Percentiles rank a stretch among this genome's conserved stretches.
Conservation (phyloP, 352 stramenopile species). For the Thalassiosira mediterranea region DNA sequence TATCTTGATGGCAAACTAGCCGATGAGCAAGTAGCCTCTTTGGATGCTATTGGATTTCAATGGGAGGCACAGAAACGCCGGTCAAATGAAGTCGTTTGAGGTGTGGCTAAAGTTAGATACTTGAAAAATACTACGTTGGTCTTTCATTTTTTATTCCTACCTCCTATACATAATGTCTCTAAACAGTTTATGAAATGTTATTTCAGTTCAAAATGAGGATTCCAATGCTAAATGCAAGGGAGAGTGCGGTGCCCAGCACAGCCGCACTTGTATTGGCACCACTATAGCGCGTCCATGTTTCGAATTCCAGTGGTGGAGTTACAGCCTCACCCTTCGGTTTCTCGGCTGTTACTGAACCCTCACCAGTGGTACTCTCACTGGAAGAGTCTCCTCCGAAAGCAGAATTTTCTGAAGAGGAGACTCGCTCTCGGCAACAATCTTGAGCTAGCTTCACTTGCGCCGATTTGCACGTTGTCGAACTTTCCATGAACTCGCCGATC, state of each 20-base stretch:
- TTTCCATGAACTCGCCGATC: constrained; percentile 19
- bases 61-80: too few species aligned
- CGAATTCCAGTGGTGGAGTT: constrained; percentile 27
- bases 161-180: too few species aligned
- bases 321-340: constrained; percentile 14
- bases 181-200: too few species aligned
- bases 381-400: constrained; percentile 21
- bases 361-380: constrained; percentile 5
- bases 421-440: constrained; percentile 23
- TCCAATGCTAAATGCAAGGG: constrained; percentile 4
- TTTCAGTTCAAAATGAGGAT: constrained; percentile 8
- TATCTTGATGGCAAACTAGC: too few species aligned
- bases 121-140: too few species aligned
- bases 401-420: constrained; percentile 24
- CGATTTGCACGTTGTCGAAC: constrained; percentile 28
- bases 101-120: too few species aligned
- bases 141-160: too few species aligned
- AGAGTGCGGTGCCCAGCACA: constrained; percentile 11
- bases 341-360: constrained; percentile 24
- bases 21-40: too few species aligned
- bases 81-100: too few species aligned
- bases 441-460: constrained; percentile 15
- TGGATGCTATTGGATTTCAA: too few species aligned
- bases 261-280: constrained; percentile 5
- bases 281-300: constrained; percentile 19